A percentile compares a stretch with the other conserved stretches of the same genome.
Conservation (phyloP, 495 filamentous ascomycete genomes). For the Penicillium pulvis region DNA sequence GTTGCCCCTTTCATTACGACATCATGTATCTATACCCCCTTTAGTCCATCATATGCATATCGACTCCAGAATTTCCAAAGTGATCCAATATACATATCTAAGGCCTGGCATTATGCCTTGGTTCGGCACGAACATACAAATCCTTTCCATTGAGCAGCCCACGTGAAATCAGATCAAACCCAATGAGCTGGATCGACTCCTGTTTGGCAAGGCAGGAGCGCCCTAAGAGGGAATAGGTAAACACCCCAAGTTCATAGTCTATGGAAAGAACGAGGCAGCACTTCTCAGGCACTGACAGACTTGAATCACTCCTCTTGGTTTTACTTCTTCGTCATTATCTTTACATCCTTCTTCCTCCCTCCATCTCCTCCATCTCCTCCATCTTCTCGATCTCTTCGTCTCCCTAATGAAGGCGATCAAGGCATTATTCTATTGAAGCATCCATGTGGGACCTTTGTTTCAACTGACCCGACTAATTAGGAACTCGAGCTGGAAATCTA, state of each 20-base stretch:
- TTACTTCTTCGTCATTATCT: neutral
- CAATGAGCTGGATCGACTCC: neutral
- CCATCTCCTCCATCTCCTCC: neutral
- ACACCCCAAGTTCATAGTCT: neutral
- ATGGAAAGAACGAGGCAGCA: neutral
- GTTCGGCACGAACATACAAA: neutral
- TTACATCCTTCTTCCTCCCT: neutral
- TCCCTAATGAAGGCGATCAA: too few relatives aligned
- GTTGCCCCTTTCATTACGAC: slow-evolving; percentile 33
- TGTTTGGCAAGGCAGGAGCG: neutral
- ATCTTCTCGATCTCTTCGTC: too few relatives aligned
- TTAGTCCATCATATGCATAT: slow-evolving; percentile 11
- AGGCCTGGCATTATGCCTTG: too few relatives aligned
- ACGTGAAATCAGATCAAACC: neutral
- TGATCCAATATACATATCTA: neutral
- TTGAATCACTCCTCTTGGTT: neutral
- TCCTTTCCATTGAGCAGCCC: neutral
- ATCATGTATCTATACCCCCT: slow-evolving; percentile 36
- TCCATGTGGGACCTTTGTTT: neutral
- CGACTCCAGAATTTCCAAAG: neutral
- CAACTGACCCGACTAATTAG: neutral
- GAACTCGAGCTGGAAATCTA: neutral
- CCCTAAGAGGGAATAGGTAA: neutral
- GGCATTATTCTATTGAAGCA: neutral
- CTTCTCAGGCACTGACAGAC: neutral